phyloP scores from a whole-genome alignment of 371 early-diverging fungal species.

The Rhizopus delemar region DNA sequence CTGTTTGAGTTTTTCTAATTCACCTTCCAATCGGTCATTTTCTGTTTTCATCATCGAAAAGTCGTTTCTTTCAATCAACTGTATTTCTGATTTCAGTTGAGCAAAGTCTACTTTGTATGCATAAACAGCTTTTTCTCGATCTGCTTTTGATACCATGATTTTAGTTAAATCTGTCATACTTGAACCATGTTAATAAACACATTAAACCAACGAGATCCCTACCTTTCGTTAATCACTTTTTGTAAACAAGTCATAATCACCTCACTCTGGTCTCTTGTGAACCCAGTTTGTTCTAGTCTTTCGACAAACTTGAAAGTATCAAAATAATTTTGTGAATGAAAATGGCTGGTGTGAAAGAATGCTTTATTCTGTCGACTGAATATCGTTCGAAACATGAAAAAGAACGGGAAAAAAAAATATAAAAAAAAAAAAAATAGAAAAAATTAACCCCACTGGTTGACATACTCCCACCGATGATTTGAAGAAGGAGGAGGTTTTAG shows the following conservation, averaged over 20 bases:
- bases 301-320: conserved; percentile 82
- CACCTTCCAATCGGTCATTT: conserved; percentile 74
- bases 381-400: background rate
- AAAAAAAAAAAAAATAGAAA: background rate
- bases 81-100: conserved; percentile 87
- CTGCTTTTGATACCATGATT: conserved; percentile 78
- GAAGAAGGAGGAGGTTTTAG: conserved; percentile 44
- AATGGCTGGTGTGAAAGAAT: background rate
- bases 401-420: background rate
- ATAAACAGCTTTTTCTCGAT: conserved; percentile 86
- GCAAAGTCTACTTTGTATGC: conserved; percentile 90
- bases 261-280: conserved; percentile 73
- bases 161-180: conserved; percentile 63
- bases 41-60: conserved; percentile 84
- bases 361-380: background rate
- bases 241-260: conserved; percentile 75
- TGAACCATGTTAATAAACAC: conserved; percentile 24
- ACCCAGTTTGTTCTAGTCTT: conserved; percentile 75
- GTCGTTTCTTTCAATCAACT: conserved; percentile 89
- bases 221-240: conserved; percentile 73
- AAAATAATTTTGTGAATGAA: conserved; percentile 44
- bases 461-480: conserved; percentile 33
- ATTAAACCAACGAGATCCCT: no score
- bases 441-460: conserved; percentile 31
- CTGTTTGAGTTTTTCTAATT: conserved; percentile 81